Evolutionary conservation across 441 rosid genomes (phyloP), one percentile per base, ranked within the genome.

Genomic region (Manihot esculenta): DNA sequence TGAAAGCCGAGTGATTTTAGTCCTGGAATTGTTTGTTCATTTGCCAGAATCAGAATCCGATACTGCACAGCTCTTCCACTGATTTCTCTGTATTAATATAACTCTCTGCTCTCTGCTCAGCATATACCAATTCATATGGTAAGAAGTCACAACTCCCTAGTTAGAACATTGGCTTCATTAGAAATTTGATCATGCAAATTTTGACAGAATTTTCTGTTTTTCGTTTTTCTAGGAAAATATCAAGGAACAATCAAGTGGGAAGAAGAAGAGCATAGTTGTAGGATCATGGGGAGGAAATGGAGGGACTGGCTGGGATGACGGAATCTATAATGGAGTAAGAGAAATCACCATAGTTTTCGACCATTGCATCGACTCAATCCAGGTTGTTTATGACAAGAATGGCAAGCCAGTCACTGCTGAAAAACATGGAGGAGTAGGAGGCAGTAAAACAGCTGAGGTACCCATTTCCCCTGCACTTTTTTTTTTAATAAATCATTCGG

Each of bases 271-370:
- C 70, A 74, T 82, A 54, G 63, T 79, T 2, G 80, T 78, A 0
- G 91, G 88, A 51, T 84, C 90, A 20, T 87, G 96, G 96, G 97
- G 94, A 73, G 93, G 97, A 73, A 79, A 84, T 59, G 97, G 93
- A 38, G 98, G 98, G 56, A 61, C 62, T 14, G 64, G 42, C 72
- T 91, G 96, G 97, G 92, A 93, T 42, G 97, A 93, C 51, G 97
- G 96, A 49, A 70, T 70, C 30, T 77, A 86, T 77, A 53, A 80
- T 58, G 96, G 97, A 61, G 86, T 91, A 49, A 82, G 88, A 72
- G 88, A 85, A 75, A 88, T 93, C 75, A 80, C 69, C 38, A 76
- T 93, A 18, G 81, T 68, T 45, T 87, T 84, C 8, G 94, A 82
- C 57, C 84, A 70, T 51, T 88, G 93, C 79, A 87, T 89, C 30